Base-by-base conservation (phyloP, 768 basidiomycete species). In the Auriscalpium microsporum region DNA sequence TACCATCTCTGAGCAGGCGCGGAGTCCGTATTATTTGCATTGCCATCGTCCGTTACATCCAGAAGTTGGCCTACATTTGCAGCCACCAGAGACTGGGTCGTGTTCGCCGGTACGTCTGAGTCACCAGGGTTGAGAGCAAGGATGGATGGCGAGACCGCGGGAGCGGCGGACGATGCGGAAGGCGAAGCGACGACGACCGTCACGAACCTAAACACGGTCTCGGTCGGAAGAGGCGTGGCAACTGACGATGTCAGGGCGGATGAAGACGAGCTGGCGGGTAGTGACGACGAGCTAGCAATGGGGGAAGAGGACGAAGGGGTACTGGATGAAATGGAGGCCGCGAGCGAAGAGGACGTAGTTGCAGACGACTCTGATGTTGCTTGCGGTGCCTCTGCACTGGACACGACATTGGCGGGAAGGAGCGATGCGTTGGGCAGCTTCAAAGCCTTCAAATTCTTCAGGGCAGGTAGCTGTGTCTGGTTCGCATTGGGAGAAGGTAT, bases 401-500 rank as follows among this genome's bases (percentile, higher is more conserved):
- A 10, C 8, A 23, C 4, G 19, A 35, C 40, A 23, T 28, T 14
- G 55, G 44, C 35, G 14, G 34, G 16, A 33, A 45, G 35, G n/a
- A 42, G 52, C 21, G 45, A 38, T 6, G 23, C 45, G 21, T 48
- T 49, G 8, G 33, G 21, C 19, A 40, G 1, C 1, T 33, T 34
- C 14, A 53, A 17, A 44, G 47, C 23, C 34, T 23, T 17, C 13
- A 34, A 48, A n/a, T 42, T 38, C 28, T 23, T 48, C 36, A 48
- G 52, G 11, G 23, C 16, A 10, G 47, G 47, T 11, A 53, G 28
- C 9, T 48, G 16, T 1, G 56, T 49, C 46, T 57, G 57, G 42
- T 40, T 51, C 14, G 57, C 45, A 14, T 52, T 42, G 14, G 57
- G 45, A 19, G 49, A 13, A 9, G 56, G 56, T 10, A 80, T 64